Percentiles rank a stretch among this genome's conserved stretches.
Conservation (phyloP, 805 yeast species). For the Candida oleophila region DNA sequence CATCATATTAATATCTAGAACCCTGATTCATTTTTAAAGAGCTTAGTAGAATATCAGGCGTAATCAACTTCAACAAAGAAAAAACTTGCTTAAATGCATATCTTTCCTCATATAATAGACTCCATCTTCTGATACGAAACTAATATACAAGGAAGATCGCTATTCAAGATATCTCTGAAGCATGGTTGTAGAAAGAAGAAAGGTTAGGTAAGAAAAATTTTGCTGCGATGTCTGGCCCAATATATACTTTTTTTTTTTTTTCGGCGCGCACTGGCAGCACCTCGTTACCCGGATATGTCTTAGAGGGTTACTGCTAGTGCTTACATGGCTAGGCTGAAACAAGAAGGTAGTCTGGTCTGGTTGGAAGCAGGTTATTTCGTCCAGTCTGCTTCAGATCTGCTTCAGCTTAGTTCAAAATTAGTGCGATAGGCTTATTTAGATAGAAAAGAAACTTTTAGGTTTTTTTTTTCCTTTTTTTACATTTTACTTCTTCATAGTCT, state of each 20-base stretch:
- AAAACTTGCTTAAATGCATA: no score
- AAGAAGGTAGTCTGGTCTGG: no score
- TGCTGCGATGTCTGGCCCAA: neutral
- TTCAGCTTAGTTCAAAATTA: no score
- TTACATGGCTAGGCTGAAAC: neutral
- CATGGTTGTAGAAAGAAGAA: neutral
- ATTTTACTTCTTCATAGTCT: no score
- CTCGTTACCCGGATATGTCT: neutral
- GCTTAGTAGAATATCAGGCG: neutral
- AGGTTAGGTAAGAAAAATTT: neutral
- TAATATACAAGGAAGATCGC: neutral
- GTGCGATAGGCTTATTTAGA: no score
- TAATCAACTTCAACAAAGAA: no score
- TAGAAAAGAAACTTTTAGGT: no score
- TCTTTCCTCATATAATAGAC: neutral
- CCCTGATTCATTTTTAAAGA: neutral
- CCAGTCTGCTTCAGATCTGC: no score
- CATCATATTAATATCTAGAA: slow-evolving; percentile 53
- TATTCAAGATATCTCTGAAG: no score
- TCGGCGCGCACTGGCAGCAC: neutral
- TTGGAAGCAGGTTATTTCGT: no score
- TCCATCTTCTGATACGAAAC: neutral
- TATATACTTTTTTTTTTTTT: no score
- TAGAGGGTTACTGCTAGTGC: neutral
- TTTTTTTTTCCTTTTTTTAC: no score